A percentile compares a stretch with the other conserved stretches of the same genome.
Evolutionary conservation across 768 basidiomycete genomes (phyloP).

Genomic region (Auricularia cornea): DNA sequence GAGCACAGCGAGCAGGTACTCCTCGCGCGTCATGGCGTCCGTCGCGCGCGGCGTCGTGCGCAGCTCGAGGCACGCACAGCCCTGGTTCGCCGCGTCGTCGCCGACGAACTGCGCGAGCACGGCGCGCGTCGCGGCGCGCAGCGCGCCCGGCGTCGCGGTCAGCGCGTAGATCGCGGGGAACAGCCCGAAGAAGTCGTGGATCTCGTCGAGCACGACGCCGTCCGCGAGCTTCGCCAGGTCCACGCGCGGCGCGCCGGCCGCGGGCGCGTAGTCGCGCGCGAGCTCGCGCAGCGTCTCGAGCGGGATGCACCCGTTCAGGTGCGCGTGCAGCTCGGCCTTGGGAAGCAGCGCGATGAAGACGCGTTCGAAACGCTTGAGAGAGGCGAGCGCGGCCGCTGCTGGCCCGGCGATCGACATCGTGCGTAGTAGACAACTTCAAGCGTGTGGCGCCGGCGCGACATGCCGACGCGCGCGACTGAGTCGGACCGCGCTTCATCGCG

Average conservation of each 20-base stretch:
- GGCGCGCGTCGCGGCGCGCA: conserved; percentile 50
- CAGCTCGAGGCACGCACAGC: conserved; percentile 68
- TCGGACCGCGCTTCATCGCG: too few species aligned
- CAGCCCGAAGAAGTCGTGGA: conserved; percentile 65
- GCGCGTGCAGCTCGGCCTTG: conserved; percentile 82
- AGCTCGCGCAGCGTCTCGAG: conserved; percentile 53
- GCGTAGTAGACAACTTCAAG: not conserved
- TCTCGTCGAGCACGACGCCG: conserved; percentile 38
- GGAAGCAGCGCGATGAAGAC: conserved; percentile 54
- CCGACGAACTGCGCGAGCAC: conserved; percentile 57
- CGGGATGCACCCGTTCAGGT: conserved; percentile 80
- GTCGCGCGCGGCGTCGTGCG: conserved; percentile 69
- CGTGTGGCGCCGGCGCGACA: too few species aligned
- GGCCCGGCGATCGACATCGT: conserved; percentile 13
- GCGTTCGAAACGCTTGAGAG: conserved; percentile 43
- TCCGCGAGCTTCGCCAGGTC: conserved; percentile 23
- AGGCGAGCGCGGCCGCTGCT: conserved; percentile 43
- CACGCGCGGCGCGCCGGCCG: conserved; percentile 7
- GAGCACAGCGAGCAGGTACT: conserved; percentile 61
- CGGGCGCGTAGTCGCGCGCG: conserved; percentile 24
- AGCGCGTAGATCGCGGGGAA: conserved; percentile 76
- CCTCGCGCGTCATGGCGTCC: conserved; percentile 43
- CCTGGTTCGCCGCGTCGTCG: conserved; percentile 26
- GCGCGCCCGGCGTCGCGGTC: conserved; percentile 49
- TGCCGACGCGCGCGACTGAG: too few species aligned